Percentiles rank a stretch among this genome's conserved stretches.
phyloP scores from a whole-genome alignment of 2,329 filamentous ascomycete genomes.

The Stagonosporopsis chrysanthemi region DNA sequence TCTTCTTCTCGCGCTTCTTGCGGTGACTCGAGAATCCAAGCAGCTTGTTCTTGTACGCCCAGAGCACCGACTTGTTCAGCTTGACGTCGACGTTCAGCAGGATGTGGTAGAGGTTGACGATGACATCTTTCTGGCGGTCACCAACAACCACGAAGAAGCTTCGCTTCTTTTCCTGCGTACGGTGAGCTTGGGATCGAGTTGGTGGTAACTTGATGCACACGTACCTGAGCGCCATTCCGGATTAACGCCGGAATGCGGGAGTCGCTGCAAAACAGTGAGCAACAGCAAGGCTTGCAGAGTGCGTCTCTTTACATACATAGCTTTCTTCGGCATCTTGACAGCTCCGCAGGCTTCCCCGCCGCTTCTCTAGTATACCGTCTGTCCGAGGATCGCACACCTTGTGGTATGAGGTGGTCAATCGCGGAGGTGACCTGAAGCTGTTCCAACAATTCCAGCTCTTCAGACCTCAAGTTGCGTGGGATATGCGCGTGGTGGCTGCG shows the following conservation, averaged over 20 bases:
- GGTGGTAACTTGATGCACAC: not conserved
- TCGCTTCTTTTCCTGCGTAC: conserved; percentile 81
- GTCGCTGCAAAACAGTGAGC: conserved; percentile 38
- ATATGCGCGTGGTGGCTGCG: conserved; percentile 14
- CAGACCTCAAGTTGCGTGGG: conserved; percentile 10
- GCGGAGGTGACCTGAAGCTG: conserved; percentile 13
- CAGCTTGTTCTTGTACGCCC: conserved; percentile 98
- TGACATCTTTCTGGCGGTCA: conserved; percentile 93
- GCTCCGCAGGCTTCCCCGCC: conserved; percentile 44
- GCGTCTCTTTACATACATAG: conserved; percentile 38
- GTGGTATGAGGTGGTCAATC: not conserved
- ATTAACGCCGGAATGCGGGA: conserved; percentile 52
- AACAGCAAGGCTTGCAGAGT: not conserved
- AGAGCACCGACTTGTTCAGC: conserved; percentile 94
- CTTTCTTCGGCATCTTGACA: conserved; percentile 50
- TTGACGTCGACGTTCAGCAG: conserved; percentile 89
- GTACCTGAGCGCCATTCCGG: conserved; percentile 50
- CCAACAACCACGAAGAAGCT: conserved; percentile 98
- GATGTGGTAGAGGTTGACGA: conserved; percentile 93
- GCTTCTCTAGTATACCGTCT: conserved; percentile 19
- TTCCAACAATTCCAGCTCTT: not conserved
- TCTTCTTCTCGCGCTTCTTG: conserved; percentile 97
- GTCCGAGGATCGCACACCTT: not conserved
- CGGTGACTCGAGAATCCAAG: conserved; percentile 92
- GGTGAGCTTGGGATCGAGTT: conserved; percentile 20